Percentiles rank a stretch among this genome's conserved stretches.
Evolutionary conservation across 1,284 basidiomycete genomes (phyloP).

Genomic region (Malassezia dermatis): DNA sequence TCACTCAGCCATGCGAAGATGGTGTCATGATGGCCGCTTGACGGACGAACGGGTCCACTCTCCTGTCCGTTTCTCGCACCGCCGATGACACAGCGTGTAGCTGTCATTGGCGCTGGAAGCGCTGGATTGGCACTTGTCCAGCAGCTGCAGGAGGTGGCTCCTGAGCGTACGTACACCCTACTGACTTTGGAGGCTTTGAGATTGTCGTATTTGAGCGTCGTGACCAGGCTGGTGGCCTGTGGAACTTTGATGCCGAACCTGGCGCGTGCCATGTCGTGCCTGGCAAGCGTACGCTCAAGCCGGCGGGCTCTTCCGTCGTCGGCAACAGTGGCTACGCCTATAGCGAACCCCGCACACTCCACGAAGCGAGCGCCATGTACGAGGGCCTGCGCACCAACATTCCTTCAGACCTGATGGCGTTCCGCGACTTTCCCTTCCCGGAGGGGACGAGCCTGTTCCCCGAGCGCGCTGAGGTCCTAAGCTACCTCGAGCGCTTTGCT

Average conservation of each 20-base stretch:
- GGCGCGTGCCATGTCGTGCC: constrained; percentile 25
- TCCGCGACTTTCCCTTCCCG: constrained; percentile 34
- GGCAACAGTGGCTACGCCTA: constrained; percentile 12
- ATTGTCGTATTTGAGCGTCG: constrained; percentile 31
- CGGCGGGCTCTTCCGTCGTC: constrained; percentile 23
- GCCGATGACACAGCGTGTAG: neutral
- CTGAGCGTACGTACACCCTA: neutral
- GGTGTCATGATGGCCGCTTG: neutral
- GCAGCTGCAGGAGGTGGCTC: constrained; percentile 37
- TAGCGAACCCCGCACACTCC: neutral
- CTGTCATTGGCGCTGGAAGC: constrained; percentile 6
- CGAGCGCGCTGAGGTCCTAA: constrained; percentile 29
- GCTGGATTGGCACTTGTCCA: constrained; percentile 44
- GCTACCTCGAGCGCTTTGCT: constrained; percentile 49
- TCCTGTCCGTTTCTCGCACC: neutral
- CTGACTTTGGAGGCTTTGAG: neutral
- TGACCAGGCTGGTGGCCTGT: constrained; percentile 20
- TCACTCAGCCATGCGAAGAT: neutral
- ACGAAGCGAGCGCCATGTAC: constrained; percentile 33
- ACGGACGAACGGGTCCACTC: neutral
- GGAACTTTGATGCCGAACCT: constrained; percentile 27
- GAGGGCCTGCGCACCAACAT: constrained; percentile 45
- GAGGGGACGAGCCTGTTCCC: constrained; percentile 18
- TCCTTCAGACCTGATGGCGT: constrained; percentile 46
- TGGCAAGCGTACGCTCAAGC: neutral